A percentile compares a stretch with the other conserved stretches of the same genome.
Evolutionary conservation across 768 basidiomycete genomes (phyloP).

Genomic region (Fomitopsis pulvina): DNA sequence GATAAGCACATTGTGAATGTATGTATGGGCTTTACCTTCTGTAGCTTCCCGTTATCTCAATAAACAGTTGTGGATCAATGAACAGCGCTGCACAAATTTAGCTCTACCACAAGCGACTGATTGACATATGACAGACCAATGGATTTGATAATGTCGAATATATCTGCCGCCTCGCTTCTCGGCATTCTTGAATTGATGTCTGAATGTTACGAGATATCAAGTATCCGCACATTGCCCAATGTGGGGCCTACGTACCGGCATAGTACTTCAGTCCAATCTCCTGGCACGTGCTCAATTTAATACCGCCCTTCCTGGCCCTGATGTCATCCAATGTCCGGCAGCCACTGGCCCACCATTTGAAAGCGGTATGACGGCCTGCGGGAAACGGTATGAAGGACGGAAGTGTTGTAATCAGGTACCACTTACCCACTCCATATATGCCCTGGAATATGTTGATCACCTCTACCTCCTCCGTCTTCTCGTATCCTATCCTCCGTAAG

Average conservation of each 20-base stretch:
- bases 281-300: conserved; percentile 54
- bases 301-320: conserved; percentile 46
- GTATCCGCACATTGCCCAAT: background rate
- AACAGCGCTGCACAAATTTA: conserved; percentile 42
- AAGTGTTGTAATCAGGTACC: background rate
- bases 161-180: conserved; percentile 64
- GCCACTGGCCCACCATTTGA: conserved; percentile 69
- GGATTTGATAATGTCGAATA: conserved; percentile 67
- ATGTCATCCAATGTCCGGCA: conserved; percentile 78
- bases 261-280: conserved; percentile 65
- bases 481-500: conserved; percentile 61
- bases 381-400: background rate
- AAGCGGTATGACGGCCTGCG: conserved; percentile 58
- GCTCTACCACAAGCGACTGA: background rate
- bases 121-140: conserved; percentile 39
- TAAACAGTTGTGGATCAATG: conserved; percentile 62
- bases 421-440: conserved; percentile 81
- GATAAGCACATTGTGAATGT: background rate
- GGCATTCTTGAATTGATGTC: conserved; percentile 88
- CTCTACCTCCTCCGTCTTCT: conserved; percentile 56
- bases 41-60: conserved; percentile 92
- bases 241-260: conserved; percentile 41
- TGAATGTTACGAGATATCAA: conserved; percentile 20
- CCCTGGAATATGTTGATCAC: conserved; percentile 59
- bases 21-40: conserved; percentile 41